These are phyloP conservation scores for Fusarium duplospermum DNA, from an alignment of 2,329 filamentous ascomycete genomes.

Conservation along the genomic window DNA sequence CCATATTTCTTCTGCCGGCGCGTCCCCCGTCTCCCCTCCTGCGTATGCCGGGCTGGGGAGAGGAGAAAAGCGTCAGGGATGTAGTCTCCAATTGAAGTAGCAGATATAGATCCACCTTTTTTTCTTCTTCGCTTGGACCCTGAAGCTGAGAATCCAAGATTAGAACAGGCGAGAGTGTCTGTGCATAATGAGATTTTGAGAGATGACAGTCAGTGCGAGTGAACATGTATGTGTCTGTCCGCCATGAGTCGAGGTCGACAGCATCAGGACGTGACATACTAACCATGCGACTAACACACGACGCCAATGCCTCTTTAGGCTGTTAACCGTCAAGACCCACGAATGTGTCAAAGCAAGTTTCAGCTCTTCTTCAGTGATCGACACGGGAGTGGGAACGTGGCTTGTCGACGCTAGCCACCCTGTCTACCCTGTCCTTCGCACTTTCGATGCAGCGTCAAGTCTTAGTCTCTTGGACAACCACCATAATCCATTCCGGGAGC, in stretches of 20 bases:
- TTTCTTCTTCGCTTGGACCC: neutral
- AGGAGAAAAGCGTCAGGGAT: neutral
- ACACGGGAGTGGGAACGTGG: slow-evolving; percentile 14
- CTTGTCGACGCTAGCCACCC: neutral
- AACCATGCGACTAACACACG: neutral
- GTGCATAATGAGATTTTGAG: neutral
- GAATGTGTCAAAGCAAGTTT: neutral
- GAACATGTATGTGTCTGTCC: neutral
- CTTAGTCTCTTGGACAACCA: neutral
- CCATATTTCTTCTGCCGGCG: neutral
- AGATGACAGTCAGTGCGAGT: neutral
- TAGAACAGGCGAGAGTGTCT: neutral
- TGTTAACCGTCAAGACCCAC: neutral
- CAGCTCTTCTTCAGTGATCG: neutral
- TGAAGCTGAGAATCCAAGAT: neutral
- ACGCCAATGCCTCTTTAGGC: neutral
- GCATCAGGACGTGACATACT: neutral
- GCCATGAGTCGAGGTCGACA: neutral
- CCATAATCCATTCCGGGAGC: neutral
- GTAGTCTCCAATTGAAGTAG: neutral
- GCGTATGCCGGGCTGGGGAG: neutral
- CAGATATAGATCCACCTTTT: neutral
- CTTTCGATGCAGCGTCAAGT: neutral
- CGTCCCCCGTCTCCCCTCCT: neutral
- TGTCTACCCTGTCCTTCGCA: neutral